phyloP scores from a whole-genome alignment of 805 yeast species.

The Yamadazyma akitaensis region DNA sequence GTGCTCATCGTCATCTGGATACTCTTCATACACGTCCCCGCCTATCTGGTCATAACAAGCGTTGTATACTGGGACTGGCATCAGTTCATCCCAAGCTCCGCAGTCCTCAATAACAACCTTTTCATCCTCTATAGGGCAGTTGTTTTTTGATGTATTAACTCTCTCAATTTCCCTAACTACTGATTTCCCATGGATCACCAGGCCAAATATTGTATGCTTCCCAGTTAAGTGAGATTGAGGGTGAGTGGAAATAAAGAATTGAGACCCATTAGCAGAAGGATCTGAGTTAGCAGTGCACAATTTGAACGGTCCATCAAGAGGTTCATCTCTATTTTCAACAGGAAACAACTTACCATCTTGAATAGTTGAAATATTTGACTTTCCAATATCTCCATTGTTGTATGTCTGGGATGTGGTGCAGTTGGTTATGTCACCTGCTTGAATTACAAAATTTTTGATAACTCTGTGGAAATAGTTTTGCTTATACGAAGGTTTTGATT shows the following conservation, averaged over 20 bases:
- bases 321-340: constrained; percentile 53
- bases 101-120: constrained; percentile 51
- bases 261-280: constrained; percentile 50
- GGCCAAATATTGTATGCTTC: constrained; percentile 76
- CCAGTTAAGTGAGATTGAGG: constrained; percentile 73
- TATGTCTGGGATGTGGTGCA: constrained; percentile 26
- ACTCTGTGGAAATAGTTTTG: constrained; percentile 57
- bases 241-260: constrained; percentile 67
- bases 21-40: constrained; percentile 73
- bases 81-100: constrained; percentile 56
- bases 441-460: constrained; percentile 66
- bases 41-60: constrained; percentile 61
- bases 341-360: constrained; percentile 32
- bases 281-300: constrained; percentile 62
- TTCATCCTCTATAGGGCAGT: constrained; percentile 37
- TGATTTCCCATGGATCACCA: constrained; percentile 63
- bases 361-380: constrained; percentile 28
- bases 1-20: constrained; percentile 66
- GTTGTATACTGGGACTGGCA: constrained; percentile 56
- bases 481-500: constrained; percentile 31
- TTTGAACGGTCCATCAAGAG: constrained; percentile 46
- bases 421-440: constrained; percentile 56
- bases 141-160: constrained; percentile 36
- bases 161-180: constrained; percentile 65
- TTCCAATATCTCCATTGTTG: constrained; percentile 28